phyloP scores from a whole-genome alignment of 2,329 filamentous ascomycete species.

The Tympanopsis confertula region DNA sequence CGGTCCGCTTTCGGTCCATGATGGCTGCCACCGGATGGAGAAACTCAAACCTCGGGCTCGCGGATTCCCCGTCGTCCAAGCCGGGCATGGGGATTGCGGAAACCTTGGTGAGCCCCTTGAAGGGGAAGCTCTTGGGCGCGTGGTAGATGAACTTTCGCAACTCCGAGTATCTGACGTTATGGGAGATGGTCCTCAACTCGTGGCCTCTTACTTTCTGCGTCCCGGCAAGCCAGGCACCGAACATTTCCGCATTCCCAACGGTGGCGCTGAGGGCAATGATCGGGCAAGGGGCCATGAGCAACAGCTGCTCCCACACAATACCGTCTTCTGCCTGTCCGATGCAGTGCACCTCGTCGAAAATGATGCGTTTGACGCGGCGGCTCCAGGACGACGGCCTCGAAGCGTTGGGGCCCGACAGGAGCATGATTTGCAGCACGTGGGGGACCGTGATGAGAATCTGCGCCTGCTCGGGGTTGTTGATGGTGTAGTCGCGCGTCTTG shows the following conservation, averaged over 20 bases:
- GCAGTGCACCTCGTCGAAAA: conserved; percentile 74
- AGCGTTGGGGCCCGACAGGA: conserved; percentile 54
- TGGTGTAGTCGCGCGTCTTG: conserved; percentile 62
- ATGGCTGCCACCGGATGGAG: conserved; percentile 58
- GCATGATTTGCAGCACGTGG: conserved; percentile 69
- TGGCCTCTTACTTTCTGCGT: conserved; percentile 53
- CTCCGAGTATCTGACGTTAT: conserved; percentile 63
- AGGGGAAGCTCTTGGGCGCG: conserved; percentile 32
- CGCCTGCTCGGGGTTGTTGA: conserved; percentile 63
- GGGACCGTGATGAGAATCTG: conserved; percentile 70
- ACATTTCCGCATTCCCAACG: conserved; percentile 63
- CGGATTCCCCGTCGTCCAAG: conserved; percentile 28
- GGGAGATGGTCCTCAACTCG: conserved; percentile 56
- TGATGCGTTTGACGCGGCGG: conserved; percentile 58
- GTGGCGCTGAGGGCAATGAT: conserved; percentile 73
- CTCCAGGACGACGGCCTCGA: conserved; percentile 45
- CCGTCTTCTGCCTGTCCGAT: conserved; percentile 70
- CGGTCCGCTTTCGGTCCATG: conserved; percentile 45
- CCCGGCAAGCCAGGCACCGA: conserved; percentile 54
- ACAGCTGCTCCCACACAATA: conserved; percentile 66
- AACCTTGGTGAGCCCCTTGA: conserved; percentile 35
- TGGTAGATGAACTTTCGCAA: conserved; percentile 63
- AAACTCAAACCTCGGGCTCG: conserved; percentile 36
- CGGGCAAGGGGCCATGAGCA: conserved; percentile 63
- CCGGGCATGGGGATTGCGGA: conserved; percentile 27